phyloP scores from a whole-genome alignment of 371 early-diverging fungal species.

The Saksenaea oblongispora region DNA sequence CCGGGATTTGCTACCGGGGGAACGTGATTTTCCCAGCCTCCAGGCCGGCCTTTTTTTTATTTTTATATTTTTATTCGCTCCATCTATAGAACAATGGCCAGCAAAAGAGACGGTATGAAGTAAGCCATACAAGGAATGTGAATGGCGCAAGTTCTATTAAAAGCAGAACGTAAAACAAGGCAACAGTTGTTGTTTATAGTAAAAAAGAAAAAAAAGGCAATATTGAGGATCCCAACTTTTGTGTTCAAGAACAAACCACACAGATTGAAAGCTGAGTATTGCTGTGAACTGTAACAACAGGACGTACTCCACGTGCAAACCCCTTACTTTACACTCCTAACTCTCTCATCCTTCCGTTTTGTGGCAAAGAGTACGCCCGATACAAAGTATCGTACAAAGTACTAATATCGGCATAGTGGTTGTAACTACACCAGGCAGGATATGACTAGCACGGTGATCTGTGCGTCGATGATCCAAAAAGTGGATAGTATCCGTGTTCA shows the following conservation, averaged over 20 bases:
- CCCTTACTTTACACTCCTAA: slow-evolving; percentile 26
- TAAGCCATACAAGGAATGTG: too few relatives aligned
- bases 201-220: neutral
- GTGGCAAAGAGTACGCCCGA: neutral
- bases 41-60: too few relatives aligned
- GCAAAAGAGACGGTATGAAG: too few relatives aligned
- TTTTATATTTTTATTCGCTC: too few relatives aligned
- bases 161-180: neutral
- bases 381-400: neutral
- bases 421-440: neutral
- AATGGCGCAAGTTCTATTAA: neutral
- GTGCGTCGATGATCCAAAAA: neutral
- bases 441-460: neutral
- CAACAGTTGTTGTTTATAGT: neutral
- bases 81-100: too few relatives aligned
- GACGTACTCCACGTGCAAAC: slow-evolving; percentile 43
- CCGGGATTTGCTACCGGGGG: too few relatives aligned
- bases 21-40: too few relatives aligned
- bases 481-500: neutral
- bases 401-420: neutral
- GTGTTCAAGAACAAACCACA: neutral
- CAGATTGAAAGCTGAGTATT: neutral
- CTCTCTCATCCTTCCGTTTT: neutral
- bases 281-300: neutral
- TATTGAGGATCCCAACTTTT: neutral